A percentile compares a stretch with the other conserved stretches of the same genome.
phyloP scores from a whole-genome alignment of 148 eudicot species.

The Pouteria glomerata region DNA sequence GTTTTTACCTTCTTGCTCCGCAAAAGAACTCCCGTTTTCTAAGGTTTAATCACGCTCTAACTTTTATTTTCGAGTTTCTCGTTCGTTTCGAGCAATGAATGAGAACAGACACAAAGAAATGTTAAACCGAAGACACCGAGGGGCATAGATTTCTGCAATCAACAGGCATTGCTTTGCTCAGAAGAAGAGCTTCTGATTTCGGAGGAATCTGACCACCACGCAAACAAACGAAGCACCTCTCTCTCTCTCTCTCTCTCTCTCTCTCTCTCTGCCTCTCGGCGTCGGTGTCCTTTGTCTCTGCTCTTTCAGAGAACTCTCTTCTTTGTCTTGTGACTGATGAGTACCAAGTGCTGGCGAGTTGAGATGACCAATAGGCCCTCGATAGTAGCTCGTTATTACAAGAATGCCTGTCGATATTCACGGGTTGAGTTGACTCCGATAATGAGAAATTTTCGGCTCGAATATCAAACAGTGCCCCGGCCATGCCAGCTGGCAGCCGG shows the following conservation, averaged over 20 bases:
- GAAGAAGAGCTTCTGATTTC: neutral
- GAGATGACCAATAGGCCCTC: neutral
- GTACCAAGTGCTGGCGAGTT: neutral
- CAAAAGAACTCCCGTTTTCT: neutral
- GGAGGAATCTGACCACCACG: neutral
- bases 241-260: neutral
- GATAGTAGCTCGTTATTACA: neutral
- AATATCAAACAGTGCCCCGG: too few species aligned
- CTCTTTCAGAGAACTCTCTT: neutral
- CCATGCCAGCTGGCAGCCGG: too few species aligned
- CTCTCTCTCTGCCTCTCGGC: neutral
- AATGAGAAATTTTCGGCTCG: too few species aligned
- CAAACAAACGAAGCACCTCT: neutral
- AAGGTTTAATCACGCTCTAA: too few species aligned
- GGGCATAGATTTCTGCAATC: conserved; percentile 6
- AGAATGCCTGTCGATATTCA: conserved; percentile 1
- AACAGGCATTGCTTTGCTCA: conserved; percentile 8
- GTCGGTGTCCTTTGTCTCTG: conserved; percentile 23
- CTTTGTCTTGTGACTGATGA: neutral
- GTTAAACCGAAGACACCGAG: neutral
- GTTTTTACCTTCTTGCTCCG: neutral
- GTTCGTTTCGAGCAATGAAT: neutral
- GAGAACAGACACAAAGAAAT: neutral
- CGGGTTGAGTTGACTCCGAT: too few species aligned
- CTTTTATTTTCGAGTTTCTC: neutral